phyloP scores from a whole-genome alignment of 805 yeast genomes.

The Suhomyces canberraensis region DNA sequence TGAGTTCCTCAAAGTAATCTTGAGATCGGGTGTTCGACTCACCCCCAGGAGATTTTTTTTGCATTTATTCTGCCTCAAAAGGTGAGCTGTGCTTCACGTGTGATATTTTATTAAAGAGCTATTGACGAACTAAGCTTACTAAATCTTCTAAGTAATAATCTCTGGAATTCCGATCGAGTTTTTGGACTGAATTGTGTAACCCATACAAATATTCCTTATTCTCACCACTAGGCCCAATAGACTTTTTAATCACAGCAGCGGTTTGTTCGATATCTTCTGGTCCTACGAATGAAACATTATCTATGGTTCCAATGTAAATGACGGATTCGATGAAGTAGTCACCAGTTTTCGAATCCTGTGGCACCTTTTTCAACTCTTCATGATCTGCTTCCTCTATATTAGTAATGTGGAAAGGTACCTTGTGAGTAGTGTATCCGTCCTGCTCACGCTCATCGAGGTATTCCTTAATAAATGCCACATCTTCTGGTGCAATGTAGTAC shows the following conservation, averaged over 20 bases:
- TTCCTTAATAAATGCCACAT: conserved; percentile 57
- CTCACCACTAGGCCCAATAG: conserved; percentile 78
- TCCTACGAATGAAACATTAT: conserved; percentile 80
- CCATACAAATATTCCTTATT: conserved; percentile 67
- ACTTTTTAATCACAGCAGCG: conserved; percentile 53
- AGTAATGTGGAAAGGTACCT: conserved; percentile 59
- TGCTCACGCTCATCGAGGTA: conserved; percentile 83
- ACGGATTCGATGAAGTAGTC: conserved; percentile 48
- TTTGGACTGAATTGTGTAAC: conserved; percentile 46
- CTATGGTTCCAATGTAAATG: conserved; percentile 81
- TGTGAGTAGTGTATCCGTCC: conserved; percentile 77
- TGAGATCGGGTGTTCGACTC: conserved; percentile 51
- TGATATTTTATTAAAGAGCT: background rate
- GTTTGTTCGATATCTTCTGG: conserved; percentile 63
- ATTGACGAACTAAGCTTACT: conserved; percentile 11
- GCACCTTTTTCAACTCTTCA: conserved; percentile 12
- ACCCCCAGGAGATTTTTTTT: conserved; percentile 43
- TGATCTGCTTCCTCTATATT: conserved; percentile 8
- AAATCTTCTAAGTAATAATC: conserved; percentile 38
- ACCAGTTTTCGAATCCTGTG: conserved; percentile 26
- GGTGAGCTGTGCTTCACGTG: background rate
- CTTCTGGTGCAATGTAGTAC: conserved; percentile 67
- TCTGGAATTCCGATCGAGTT: conserved; percentile 17
- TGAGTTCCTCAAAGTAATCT: conserved; percentile 35
- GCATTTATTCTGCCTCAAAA: background rate